Conservation (phyloP, 1,139 yeast species). For the Blastobotrys arbuscula region DNA sequence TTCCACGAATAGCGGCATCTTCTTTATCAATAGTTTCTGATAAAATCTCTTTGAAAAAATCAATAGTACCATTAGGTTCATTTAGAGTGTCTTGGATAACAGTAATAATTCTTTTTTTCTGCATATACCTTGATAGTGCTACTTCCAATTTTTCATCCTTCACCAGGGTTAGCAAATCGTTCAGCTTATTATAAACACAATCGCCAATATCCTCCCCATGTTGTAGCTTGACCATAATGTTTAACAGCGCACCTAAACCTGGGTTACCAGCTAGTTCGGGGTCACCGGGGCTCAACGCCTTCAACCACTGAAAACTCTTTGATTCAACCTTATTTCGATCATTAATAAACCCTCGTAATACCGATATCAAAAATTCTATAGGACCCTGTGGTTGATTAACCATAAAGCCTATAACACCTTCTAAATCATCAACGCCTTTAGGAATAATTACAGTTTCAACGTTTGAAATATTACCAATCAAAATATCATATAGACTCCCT, state of each 20-base stretch:
- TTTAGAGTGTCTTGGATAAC: neutral
- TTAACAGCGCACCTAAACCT: neutral
- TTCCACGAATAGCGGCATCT: neutral
- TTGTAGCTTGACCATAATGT: neutral
- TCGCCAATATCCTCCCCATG: neutral
- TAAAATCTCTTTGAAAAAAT: slow-evolving; percentile 1
- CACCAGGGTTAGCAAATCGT: neutral
- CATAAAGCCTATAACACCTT: neutral
- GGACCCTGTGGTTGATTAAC: slow-evolving; percentile 3
- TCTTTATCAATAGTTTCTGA: neutral
- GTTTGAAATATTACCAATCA: slow-evolving; percentile 1
- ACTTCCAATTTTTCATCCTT: neutral
- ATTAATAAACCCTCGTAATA: neutral
- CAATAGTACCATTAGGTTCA: neutral
- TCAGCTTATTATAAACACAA: neutral
- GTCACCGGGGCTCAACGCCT: slow-evolving; percentile 5
- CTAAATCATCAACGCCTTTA: neutral
- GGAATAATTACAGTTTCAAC: neutral
- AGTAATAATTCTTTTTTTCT: neutral
- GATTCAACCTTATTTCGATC: neutral
- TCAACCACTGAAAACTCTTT: neutral
- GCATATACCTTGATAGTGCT: neutral
- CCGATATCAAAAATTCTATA: neutral
- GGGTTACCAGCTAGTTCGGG: neutral
- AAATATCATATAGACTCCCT: slow-evolving; percentile 2